Evolutionary conservation across 352 stramenopile genomes (phyloP).

Genomic region (Pythium aquatile): DNA sequence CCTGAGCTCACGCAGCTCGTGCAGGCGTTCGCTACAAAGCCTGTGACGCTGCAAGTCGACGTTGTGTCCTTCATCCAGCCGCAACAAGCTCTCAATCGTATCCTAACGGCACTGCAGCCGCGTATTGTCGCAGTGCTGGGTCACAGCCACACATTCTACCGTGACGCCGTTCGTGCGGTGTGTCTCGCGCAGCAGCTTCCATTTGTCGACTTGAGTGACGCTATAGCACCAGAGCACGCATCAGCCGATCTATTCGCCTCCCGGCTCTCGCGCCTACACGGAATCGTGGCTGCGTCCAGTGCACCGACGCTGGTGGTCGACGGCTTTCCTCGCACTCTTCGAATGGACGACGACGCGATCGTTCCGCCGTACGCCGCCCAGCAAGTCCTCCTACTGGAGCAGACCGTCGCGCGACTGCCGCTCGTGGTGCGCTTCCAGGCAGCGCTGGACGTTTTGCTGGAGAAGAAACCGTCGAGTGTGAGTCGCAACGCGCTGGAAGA

Average conservation of each 20-base stretch:
- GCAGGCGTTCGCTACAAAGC: conserved; percentile 21
- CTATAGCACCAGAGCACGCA: neutral
- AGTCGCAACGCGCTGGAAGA: conserved; percentile 39
- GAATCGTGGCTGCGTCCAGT: conserved; percentile 25
- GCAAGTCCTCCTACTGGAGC: conserved; percentile 46
- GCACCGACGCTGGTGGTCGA: conserved; percentile 37
- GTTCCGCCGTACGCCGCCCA: conserved; percentile 42
- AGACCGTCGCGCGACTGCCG: conserved; percentile 27
- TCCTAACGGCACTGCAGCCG: conserved; percentile 26
- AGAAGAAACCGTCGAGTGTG: conserved; percentile 29
- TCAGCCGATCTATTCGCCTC: neutral
- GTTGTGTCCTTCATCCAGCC: conserved; percentile 28
- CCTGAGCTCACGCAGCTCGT: conserved; percentile 37
- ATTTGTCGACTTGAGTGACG: conserved; percentile 28
- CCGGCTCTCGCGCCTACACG: conserved; percentile 19
- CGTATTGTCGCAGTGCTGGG: conserved; percentile 36
- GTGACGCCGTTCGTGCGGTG: conserved; percentile 20
- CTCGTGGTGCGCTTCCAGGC: conserved; percentile 39
- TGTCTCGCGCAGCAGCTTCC: conserved; percentile 30
- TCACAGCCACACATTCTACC: conserved; percentile 52
- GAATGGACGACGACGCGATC: conserved; percentile 9
- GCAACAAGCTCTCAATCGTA: conserved; percentile 8
- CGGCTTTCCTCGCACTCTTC: conserved; percentile 32
- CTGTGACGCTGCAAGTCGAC: neutral
- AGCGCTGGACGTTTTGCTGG: conserved; percentile 43